Base-by-base conservation (phyloP, 331 rosid species). In the Phaseolus coccineus region DNA sequence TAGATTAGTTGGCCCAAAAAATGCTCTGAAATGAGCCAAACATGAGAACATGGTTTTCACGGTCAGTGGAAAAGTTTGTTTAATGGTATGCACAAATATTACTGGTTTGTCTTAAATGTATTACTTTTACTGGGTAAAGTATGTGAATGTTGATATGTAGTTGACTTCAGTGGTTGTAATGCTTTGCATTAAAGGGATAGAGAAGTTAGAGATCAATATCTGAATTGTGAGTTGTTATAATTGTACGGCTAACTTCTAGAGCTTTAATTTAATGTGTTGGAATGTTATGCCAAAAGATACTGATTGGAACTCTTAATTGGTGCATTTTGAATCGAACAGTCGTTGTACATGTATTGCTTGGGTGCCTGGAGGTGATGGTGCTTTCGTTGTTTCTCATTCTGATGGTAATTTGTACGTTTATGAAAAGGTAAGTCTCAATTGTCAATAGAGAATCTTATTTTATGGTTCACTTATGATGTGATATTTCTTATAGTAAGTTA, bases 291-390 rank as follows among this genome's bases (percentile, higher is more conserved):
- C 71, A 12, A 42, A 19, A 51, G 77, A 64, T 13, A 30, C 50
- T 69, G 28, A 69, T 66, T 75, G 62, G 51, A 57, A 78, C 57
- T 74, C 83, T 72, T 83, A 75, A 69, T 80, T 80, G 77, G 72
- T 82, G 69, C 52, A 40, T 77, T 46, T 75, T 80, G 61, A 82
- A 78, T 83, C 73, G 74, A 69, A 85, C 99, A 96, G 99, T 80
- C 98, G 99, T 35, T 96, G 99, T 85, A 90, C 95, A 39, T 84
- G 92, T 82, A 58, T 93, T 83, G 88, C 97, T 57, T 96, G 99
- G 99, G 92, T 96, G 70, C 97, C 99, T 57, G 91, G 92, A 81
- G 92, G 97, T 78, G 97, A 96, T 69, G 96, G 98, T 51, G 82
- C 92, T 85, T 96, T 96, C 77, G 92, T 91, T 84, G 99, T 93